Evolutionary conservation across 768 basidiomycete genomes (phyloP).

Genomic region (Lactarius sanguifluus): DNA sequence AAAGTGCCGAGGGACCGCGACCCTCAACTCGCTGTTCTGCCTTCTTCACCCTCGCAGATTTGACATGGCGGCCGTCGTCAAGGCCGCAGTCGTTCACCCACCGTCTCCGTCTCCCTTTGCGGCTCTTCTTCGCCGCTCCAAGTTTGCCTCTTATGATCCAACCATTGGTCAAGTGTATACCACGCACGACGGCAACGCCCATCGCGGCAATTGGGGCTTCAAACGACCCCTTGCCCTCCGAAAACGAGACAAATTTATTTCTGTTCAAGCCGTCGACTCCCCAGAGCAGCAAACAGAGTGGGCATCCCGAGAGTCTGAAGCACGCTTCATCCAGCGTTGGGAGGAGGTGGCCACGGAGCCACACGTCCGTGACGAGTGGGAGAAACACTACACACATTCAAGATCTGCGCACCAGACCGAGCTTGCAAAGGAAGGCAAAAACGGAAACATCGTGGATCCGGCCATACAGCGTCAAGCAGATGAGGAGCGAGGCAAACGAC

Average conservation of each 20-base stretch:
- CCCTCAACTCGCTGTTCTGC: neutral
- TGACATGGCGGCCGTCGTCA: slow-evolving; percentile 23
- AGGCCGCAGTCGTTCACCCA: slow-evolving; percentile 26
- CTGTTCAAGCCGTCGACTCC: slow-evolving; percentile 67
- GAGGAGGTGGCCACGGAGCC: slow-evolving; percentile 58
- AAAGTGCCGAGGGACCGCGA: slow-evolving; percentile 11
- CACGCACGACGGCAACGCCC: slow-evolving; percentile 62
- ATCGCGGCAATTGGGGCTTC: slow-evolving; percentile 81
- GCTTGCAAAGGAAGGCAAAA: slow-evolving; percentile 18
- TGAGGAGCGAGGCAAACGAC: slow-evolving; percentile 2
- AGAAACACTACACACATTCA: slow-evolving; percentile 28
- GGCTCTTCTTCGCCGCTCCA: slow-evolving; percentile 74
- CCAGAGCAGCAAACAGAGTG: slow-evolving; percentile 77
- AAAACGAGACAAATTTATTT: slow-evolving; percentile 61
- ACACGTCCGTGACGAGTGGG: slow-evolving; percentile 40
- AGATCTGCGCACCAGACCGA: slow-evolving; percentile 15
- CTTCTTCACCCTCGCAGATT: neutral
- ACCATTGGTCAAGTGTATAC: slow-evolving; percentile 76
- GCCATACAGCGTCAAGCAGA: slow-evolving; percentile 11
- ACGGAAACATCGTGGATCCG: slow-evolving; percentile 8
- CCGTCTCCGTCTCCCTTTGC: slow-evolving; percentile 66
- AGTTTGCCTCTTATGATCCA: slow-evolving; percentile 79
- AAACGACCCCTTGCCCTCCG: slow-evolving; percentile 78
- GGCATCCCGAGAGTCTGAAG: slow-evolving; percentile 63
- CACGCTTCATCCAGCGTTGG: slow-evolving; percentile 64